phyloP scores from a whole-genome alignment of 768 basidiomycete genomes.

The Rhodotorula graminis region DNA sequence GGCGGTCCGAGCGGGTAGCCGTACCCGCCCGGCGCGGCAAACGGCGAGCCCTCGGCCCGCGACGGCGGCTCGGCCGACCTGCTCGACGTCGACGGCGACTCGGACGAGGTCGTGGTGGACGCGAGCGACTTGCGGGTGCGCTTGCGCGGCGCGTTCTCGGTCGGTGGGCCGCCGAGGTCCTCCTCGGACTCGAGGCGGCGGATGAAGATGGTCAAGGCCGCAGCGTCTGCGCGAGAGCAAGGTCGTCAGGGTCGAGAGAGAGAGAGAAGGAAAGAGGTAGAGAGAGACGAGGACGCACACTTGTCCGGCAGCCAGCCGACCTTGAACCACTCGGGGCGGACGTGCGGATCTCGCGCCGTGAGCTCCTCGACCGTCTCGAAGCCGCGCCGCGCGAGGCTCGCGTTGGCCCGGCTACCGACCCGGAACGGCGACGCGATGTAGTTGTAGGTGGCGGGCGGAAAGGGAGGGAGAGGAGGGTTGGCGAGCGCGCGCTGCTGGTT shows the following conservation, averaged over 20 bases:
- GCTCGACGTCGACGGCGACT: no score
- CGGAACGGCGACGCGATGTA: conserved; percentile 1
- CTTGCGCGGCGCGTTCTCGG: not conserved
- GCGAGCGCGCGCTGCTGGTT: not conserved
- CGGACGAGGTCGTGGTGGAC: no score
- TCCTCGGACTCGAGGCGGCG: not conserved
- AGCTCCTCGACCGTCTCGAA: not conserved
- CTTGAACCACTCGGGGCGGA: not conserved
- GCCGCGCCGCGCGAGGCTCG: not conserved
- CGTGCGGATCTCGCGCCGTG: not conserved
- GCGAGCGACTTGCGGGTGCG: not conserved
- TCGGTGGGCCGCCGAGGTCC: not conserved
- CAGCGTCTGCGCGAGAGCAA: not conserved
- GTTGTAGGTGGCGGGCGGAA: not conserved
- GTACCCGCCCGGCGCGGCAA: no score
- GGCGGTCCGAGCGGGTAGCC: no score
- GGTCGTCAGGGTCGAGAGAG: no score
- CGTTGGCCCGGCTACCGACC: not conserved
- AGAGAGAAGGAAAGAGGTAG: not conserved
- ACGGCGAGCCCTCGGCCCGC: no score
- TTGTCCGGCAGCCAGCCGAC: not conserved
- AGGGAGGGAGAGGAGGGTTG: not conserved
- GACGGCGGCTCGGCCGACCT: no score
- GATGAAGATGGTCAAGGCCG: not conserved
- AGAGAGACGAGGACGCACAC: not conserved